Percentiles rank a stretch among this genome's conserved stretches.
Conservation (phyloP, 2,329 filamentous ascomycete genomes). For the Nigrospora sphaerica region DNA sequence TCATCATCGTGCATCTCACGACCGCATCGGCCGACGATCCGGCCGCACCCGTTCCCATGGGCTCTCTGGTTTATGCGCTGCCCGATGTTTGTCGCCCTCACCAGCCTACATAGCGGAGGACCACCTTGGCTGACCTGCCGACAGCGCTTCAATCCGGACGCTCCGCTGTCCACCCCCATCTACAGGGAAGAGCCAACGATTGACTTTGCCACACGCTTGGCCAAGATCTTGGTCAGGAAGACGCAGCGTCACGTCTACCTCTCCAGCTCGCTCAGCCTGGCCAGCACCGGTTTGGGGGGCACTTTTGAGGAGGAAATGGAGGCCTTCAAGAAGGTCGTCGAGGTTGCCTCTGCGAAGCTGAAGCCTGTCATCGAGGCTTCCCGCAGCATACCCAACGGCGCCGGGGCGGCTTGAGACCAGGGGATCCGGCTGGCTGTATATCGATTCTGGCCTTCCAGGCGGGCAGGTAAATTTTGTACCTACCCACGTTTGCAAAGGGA, state of each 20-base stretch:
- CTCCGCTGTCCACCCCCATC: conserved; percentile 71
- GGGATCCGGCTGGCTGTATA: too few relatives aligned
- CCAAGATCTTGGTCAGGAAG: conserved; percentile 73
- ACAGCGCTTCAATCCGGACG: conserved; percentile 44
- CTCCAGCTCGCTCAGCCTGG: conserved; percentile 77
- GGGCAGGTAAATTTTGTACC: too few relatives aligned
- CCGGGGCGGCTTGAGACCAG: neutral
- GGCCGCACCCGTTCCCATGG: conserved; percentile 52
- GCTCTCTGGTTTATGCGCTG: conserved; percentile 90
- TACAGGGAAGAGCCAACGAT: conserved; percentile 69
- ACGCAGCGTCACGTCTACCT: conserved; percentile 77
- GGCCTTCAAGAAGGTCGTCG: conserved; percentile 67
- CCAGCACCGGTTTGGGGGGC: conserved; percentile 65
- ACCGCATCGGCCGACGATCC: conserved; percentile 47
- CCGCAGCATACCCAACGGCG: conserved; percentile 9
- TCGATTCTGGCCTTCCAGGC: too few relatives aligned
- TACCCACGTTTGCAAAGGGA: too few relatives aligned
- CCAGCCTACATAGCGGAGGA: too few relatives aligned
- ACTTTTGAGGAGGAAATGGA: conserved; percentile 93
- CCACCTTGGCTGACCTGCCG: too few relatives aligned
- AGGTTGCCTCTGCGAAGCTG: conserved; percentile 56
- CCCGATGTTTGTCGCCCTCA: conserved; percentile 60
- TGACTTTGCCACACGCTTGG: conserved; percentile 80
- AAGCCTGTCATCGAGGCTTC: conserved; percentile 22
- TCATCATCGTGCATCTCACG: conserved; percentile 53